Conservation (phyloP, 768 basidiomycete species). For the Nevesoporus exiguus region DNA sequence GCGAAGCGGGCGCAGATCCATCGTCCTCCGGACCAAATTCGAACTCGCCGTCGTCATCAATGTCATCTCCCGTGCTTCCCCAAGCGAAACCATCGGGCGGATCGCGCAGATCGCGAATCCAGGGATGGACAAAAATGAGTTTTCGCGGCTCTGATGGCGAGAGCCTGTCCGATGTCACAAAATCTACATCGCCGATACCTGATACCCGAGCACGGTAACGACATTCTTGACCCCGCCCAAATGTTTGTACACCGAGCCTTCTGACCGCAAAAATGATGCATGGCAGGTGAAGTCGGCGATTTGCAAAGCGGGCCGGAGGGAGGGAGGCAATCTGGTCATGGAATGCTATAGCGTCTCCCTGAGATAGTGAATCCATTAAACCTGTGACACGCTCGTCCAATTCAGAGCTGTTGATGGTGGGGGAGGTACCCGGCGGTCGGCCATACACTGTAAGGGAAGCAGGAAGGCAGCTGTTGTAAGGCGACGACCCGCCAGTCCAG, state of each 20-base stretch:
- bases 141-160: background rate
- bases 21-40: too few species aligned
- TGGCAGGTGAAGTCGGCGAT: slow-evolving; percentile 2
- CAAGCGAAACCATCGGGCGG: background rate
- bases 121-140: slow-evolving; percentile 3
- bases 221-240: background rate
- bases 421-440: background rate
- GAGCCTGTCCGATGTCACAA: background rate
- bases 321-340: background rate
- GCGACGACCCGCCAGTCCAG: slow-evolving; percentile 9
- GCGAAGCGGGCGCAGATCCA: too few species aligned
- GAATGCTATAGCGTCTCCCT: background rate
- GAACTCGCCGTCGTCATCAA: background rate
- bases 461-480: slow-evolving; percentile 15
- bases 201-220: background rate
- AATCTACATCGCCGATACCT: background rate
- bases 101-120: slow-evolving; percentile 7
- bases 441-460: background rate
- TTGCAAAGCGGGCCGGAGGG: background rate
- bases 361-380: background rate
- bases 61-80: background rate
- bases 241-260: background rate
- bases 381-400: background rate
- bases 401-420: background rate
- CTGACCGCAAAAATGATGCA: slow-evolving; percentile 1